Base-by-base conservation (phyloP, 2,329 filamentous ascomycete species). In the Gaeumannomyces sp. region DNA sequence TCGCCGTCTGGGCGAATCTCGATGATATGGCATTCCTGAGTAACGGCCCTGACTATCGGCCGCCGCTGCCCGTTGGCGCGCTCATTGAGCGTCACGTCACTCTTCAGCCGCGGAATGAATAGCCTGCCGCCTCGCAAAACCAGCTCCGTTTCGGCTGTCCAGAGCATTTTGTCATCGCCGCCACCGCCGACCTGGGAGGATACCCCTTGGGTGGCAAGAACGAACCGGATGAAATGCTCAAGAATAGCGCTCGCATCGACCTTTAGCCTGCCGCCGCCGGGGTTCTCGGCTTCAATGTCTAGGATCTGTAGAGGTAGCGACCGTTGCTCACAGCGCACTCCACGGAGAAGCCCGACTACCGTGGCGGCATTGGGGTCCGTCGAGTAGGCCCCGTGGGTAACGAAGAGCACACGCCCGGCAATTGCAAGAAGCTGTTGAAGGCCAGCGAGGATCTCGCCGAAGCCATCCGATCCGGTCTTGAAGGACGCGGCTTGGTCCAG, bases 171-270 rank as follows among this genome's bases (percentile, higher is more conserved):
- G 22, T 62, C 38, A 31, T 62, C 61, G n/a, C 4, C 35, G 33
- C 33, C 33, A 11, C 29, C 29, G 33, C 33, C 4, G 31, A 31
- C 7, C 11, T 7, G 7, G 8, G 33, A 8, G 7, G 33, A 8
- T 33, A 8, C 4, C 16, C 45, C 11, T 5, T n/a, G 7, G 38
- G 4, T 11, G 27, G 22, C 16, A 62, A 53, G 25, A 57, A 62
- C 25, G 7, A 62, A 53, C 13, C 61, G 61, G 4, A 62, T 10
- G n/a, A 56, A 62, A 13, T 62, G 61, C n/a, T 45, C 45, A n/a
- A 62, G 22, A 10, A 62, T 22, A 10, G 31, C 8, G 4, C 14
- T 8, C 13, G 61, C 19, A 22, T 62, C 38, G n/a, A 29, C 8
- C 45, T 4, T 29, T n/a, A n/a, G 6, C 25, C 28, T n/a, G 33